Evolutionary conservation across 2,329 filamentous ascomycete species (phyloP), one percentile per base, ranked within the genome.

Genomic region (Apiospora aurea): DNA sequence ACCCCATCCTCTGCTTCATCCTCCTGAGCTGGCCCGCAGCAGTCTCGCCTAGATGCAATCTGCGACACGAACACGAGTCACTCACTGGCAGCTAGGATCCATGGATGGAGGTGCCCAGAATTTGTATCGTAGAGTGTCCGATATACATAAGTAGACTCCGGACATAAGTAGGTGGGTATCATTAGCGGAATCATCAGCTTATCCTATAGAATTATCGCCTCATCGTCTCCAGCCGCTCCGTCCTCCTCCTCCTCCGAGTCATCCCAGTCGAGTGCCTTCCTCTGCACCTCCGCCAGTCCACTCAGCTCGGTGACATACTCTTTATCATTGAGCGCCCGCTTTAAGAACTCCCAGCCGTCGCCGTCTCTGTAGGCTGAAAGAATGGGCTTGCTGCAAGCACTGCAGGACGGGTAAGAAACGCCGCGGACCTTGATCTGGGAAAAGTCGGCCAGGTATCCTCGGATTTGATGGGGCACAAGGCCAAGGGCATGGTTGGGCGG

Each of bases 371-470:
- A 96, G 0, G 90, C 89, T 0, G 87, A 85, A 0, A 96, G 81
- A 41, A 97, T 90, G 61, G 87, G 89, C 46, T 88, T 87, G 74
- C 92, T 94, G 78, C 94, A 97, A 1, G 93, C 94, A 68, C 93
- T 94, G 81, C 94, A 97, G 80, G 91, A 92, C 71, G 94, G 91
- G 80, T 95, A 97, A 0, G 93, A 92, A 75, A 90, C 87, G 11
- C 93, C 93, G 70, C 88, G 90, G 75, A 96, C 91, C 49, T 92
- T 86, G 72, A 95, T 86, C 75, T 92, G 95, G 78, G 91, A 89
- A 81, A 94, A 96, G 4, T 87, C 92, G 46, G 90, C 89, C 29
- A 95, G 85, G 80, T 93, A 95, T 34, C 94, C 94, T 44, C 94
- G 91, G 70, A 96, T 91, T 75, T 94, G 93, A 80, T 97, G 94